Percentiles rank a stretch among this genome's conserved stretches.
Evolutionary conservation across 2,329 filamentous ascomycete genomes (phyloP).

Genomic region (Xylaria sp.): DNA sequence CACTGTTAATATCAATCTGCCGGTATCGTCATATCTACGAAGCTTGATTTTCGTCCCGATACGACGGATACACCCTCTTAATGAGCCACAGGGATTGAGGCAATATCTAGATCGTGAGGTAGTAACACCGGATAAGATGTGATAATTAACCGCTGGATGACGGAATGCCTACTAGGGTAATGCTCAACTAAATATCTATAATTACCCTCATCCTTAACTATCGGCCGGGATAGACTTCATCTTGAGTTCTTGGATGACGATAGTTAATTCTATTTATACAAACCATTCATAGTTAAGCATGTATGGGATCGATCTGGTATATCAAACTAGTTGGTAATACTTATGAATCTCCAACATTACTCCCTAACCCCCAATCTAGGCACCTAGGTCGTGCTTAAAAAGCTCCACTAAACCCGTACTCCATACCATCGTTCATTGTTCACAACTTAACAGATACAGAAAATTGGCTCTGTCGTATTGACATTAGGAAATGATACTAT

Average conservation of each 20-base stretch:
- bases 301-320: not conserved
- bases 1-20: not conserved
- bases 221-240: not conserved
- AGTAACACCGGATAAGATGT: constrained; percentile 22
- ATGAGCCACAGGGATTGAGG: not conserved
- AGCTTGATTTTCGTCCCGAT: not conserved
- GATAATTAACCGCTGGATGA: constrained; percentile 25
- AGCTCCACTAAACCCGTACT: not conserved
- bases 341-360: too few species aligned
- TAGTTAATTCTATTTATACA: too few species aligned
- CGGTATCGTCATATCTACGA: not conserved
- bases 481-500: not conserved
- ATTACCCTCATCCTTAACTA: too few species aligned
- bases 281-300: too few species aligned
- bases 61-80: too few species aligned
- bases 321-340: too few species aligned
- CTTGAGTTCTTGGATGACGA: not conserved
- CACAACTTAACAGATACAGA: too few species aligned
- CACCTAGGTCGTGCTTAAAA: too few species aligned
- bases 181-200: not conserved
- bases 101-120: not conserved
- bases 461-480: not conserved
- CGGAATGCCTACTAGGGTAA: not conserved
- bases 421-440: too few species aligned
- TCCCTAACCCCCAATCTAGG: too few species aligned